A percentile compares a stretch with the other conserved stretches of the same genome.
Evolutionary conservation across 805 yeast genomes (phyloP).

Genomic region (Pichia insulana): DNA sequence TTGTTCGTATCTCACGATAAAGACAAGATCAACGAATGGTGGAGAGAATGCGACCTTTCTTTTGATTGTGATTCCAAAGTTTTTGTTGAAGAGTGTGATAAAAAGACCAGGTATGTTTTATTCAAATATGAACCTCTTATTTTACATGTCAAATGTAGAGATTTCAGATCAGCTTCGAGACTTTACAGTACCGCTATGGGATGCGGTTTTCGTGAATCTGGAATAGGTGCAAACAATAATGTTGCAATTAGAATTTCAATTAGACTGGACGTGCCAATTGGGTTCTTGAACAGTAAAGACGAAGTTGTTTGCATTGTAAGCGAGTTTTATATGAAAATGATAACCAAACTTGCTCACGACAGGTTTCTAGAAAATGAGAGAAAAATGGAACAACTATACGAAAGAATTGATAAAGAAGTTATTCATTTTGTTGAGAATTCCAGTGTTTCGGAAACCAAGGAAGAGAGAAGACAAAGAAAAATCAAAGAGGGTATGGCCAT

Average conservation of each 20-base stretch:
- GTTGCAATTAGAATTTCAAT: conserved; percentile 76
- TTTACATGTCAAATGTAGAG: conserved; percentile 72
- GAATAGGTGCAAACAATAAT: conserved; percentile 69
- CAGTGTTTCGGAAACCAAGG: conserved; percentile 39
- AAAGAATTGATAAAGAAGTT: conserved; percentile 32
- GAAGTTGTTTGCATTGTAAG: conserved; percentile 36
- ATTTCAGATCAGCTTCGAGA: conserved; percentile 45
- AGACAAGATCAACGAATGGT: conserved; percentile 41
- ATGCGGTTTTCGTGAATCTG: conserved; percentile 82
- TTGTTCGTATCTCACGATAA: conserved; percentile 67
- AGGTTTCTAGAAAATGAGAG: conserved; percentile 58
- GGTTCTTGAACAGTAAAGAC: conserved; percentile 33
- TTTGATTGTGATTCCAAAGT: conserved; percentile 10
- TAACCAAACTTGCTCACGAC: conserved; percentile 48
- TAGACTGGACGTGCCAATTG: conserved; percentile 71
- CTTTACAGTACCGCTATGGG: conserved; percentile 67
- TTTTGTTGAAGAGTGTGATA: not conserved
- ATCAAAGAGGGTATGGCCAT: conserved; percentile 41
- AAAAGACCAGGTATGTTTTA: conserved; percentile 44
- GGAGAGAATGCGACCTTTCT: conserved; percentile 21
- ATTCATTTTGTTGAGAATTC: conserved; percentile 1
- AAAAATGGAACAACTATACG: conserved; percentile 42
- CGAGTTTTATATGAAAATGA: conserved; percentile 39
- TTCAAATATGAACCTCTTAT: conserved; percentile 83
- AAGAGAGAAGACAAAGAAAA: conserved; percentile 47